A percentile compares a stretch with the other conserved stretches of the same genome.
Conservation (phyloP, 2,329 filamentous ascomycete genomes). For the Lasiodiplodia hormozganensis region DNA sequence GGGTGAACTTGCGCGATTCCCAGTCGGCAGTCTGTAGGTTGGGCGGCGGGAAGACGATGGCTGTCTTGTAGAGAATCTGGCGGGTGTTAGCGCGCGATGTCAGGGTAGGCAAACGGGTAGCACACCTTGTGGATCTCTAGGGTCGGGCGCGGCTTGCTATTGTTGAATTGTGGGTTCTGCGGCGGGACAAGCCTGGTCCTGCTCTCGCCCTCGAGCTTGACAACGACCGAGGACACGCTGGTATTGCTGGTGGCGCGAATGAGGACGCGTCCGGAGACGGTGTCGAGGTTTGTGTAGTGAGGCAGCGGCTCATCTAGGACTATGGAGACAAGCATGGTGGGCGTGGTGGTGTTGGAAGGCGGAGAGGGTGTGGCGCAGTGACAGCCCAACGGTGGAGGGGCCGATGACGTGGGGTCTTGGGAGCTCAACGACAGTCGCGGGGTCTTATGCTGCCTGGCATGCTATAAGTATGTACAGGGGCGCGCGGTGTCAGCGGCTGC, state of each 20-base stretch:
- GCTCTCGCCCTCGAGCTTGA: conserved; percentile 84
- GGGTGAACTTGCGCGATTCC: conserved; percentile 59
- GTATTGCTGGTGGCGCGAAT: conserved; percentile 53
- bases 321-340: conserved; percentile 70
- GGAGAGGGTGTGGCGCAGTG: conserved; percentile 11
- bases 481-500: background rate
- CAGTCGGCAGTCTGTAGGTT: conserved; percentile 43
- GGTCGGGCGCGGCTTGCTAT: conserved; percentile 50
- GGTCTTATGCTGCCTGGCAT: background rate
- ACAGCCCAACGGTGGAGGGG: background rate
- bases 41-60: conserved; percentile 73
- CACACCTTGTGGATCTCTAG: conserved; percentile 60
- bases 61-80: conserved; percentile 75
- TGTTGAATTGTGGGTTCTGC: conserved; percentile 38
- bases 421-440: background rate
- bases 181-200: conserved; percentile 68
- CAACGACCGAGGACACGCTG: conserved; percentile 65
- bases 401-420: conserved; percentile 19
- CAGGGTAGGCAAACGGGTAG: background rate
- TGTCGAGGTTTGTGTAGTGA: conserved; percentile 82
- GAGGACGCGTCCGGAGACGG: conserved; percentile 65
- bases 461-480: conserved; percentile 10
- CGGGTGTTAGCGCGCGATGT: background rate
- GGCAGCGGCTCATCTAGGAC: conserved; percentile 69
- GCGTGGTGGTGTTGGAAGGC: conserved; percentile 28